These are phyloP conservation scores for Pharnaceum exiguum DNA, from an alignment of 148 eudicot species.

Conservation along the genomic window DNA sequence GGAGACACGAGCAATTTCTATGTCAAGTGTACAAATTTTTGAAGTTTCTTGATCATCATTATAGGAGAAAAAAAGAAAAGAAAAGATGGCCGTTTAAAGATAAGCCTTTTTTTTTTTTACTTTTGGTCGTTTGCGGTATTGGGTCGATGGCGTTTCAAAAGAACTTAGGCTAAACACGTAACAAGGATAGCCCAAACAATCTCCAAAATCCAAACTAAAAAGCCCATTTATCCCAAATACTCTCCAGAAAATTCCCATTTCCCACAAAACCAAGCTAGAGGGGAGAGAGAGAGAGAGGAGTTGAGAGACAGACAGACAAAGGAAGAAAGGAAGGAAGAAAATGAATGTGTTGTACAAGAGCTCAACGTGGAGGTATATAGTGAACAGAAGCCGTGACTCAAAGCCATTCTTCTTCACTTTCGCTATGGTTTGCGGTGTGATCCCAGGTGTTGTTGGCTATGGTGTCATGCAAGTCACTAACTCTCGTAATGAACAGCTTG, in stretches of 20 bases:
- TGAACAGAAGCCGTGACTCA: constrained; percentile 61
- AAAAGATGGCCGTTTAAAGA: background rate
- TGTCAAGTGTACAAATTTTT: no score
- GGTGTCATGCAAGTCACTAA: constrained; percentile 75
- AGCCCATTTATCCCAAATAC: no score
- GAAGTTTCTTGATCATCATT: no score
- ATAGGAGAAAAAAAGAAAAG: background rate
- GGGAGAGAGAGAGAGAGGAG: background rate
- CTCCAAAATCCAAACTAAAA: background rate
- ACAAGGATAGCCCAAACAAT: background rate
- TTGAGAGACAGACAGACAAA: no score
- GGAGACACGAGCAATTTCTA: no score
- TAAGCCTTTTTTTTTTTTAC: background rate
- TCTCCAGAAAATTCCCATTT: constrained; percentile 3
- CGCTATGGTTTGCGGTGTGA: constrained; percentile 79
- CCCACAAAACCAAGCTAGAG: background rate
- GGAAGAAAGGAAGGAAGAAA: background rate
- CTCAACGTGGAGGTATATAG: constrained; percentile 68
- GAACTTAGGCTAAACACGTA: background rate
- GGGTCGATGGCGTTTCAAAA: background rate
- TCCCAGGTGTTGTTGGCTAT: constrained; percentile 77
- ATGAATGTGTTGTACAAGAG: constrained; percentile 60
- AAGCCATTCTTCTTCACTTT: constrained; percentile 81
- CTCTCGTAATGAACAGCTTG: constrained; percentile 56
- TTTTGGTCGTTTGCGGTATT: background rate